Base-by-base conservation (phyloP, 345 rosid species). In the Eucalyptus cladocalyx region DNA sequence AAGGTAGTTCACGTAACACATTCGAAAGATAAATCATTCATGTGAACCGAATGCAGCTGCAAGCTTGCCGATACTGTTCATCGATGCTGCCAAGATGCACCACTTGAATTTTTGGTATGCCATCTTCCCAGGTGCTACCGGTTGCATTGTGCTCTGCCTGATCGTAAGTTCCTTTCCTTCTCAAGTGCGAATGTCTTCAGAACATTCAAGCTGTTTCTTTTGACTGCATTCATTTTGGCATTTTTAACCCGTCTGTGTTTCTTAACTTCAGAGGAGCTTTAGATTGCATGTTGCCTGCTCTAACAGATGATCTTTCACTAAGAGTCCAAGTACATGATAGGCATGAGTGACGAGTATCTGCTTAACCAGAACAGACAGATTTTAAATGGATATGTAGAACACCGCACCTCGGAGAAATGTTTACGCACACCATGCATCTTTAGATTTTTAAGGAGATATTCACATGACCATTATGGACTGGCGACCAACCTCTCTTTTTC, bases 41-140 rank as follows among this genome's bases (percentile, higher is more conserved):
- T 34, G 40, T 86, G 32, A 88, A 72, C 53, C 10, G 37, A 58
- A 32, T 87, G 86, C 92, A 97, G 99, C 99, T 91, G 99, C 99
- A 32, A 96, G 99, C 91, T 91, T 96, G 95, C 99, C 99, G 8
- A 89, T 97, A 88, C 86, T 97, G 88, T 97, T 97, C 95, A 95
- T 97, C 48, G 98, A 97, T 91, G 97, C 96, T 89, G 96, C 93
- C 58, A 96, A 95, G 95, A 88, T 97, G 72, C 98, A 97, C 86
- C 91, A 87, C 67, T 93, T 97, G 90, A 95, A 94, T 87, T 92
- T 92, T 50, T 95, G 98, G 99, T 97, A 93, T 62, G 96, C 97
- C 34, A 89, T 97, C 92, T 97, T 97, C 89, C 99, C 99, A 13
- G 98, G 99, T 53, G 98, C 98, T 30, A 87, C 98, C 15, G 99